phyloP scores from a whole-genome alignment of 1,139 yeast genomes.

The Geotrichum phurueaensis region DNA sequence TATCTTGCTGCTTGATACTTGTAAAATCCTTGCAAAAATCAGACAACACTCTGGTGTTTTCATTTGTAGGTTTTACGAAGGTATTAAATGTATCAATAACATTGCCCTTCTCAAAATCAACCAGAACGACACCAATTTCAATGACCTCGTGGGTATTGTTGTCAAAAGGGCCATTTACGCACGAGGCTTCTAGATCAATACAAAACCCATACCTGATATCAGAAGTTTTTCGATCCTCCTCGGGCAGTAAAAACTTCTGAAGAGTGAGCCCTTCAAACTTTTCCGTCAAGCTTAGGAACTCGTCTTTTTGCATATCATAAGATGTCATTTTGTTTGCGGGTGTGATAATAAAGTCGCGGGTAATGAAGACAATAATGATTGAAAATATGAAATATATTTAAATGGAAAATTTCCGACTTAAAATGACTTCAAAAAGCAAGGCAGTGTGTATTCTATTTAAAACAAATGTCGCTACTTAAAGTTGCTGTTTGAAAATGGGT shows the following conservation, averaged over 20 bases:
- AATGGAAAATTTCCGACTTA: no score
- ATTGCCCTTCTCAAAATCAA: conserved; percentile 19
- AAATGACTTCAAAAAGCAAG: no score
- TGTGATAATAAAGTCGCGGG: not conserved
- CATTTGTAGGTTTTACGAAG: conserved; percentile 20
- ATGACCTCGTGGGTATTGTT: conserved; percentile 24
- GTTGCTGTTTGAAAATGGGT: no score
- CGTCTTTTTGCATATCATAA: not conserved
- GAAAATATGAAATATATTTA: no score
- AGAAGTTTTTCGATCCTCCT: not conserved
- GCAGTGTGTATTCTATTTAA: no score
- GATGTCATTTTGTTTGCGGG: not conserved
- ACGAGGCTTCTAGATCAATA: conserved; percentile 28
- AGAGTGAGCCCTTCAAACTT: not conserved
- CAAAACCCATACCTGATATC: conserved; percentile 23
- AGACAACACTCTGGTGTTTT: conserved; percentile 13
- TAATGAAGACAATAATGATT: no score
- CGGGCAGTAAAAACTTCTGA: conserved; percentile 10
- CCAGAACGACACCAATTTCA: conserved; percentile 23
- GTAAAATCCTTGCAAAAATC: conserved; percentile 20
- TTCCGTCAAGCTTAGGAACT: not conserved
- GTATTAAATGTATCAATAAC: conserved; percentile 17
- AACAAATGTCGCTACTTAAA: no score
- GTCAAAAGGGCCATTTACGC: conserved; percentile 17
- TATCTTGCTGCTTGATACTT: conserved; percentile 19